Percentiles rank a stretch among this genome's conserved stretches.
Conservation (phyloP, 345 rosid genomes). For the Sisymbrium irio region DNA sequence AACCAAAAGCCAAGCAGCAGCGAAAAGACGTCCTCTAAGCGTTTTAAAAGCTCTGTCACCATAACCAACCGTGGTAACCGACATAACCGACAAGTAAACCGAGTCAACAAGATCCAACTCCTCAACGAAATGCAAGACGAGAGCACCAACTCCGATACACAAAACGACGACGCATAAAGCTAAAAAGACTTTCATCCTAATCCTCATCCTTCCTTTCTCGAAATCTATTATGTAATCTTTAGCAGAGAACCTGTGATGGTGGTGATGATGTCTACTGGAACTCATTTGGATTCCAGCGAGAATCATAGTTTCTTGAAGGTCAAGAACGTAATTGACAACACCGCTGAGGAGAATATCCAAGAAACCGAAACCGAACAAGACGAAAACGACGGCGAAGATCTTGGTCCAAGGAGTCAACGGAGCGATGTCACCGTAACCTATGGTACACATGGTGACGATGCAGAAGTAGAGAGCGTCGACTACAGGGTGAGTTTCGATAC, state of each 20-base stretch:
- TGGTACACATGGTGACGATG: conserved; percentile 81
- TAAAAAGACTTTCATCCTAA: conserved; percentile 64
- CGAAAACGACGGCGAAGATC: conserved; percentile 64
- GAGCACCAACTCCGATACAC: conserved; percentile 55
- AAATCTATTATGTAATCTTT: conserved; percentile 57
- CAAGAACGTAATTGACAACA: conserved; percentile 60
- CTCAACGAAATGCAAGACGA: conserved; percentile 56
- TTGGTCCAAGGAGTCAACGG: conserved; percentile 62
- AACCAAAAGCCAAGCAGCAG: conserved; percentile 63
- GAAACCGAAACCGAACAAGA: conserved; percentile 69
- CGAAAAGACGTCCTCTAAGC: conserved; percentile 58
- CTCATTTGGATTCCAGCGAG: conserved; percentile 44
- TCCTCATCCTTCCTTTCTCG: conserved; percentile 79
- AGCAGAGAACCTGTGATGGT: conserved; percentile 39
- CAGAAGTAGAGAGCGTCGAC: conserved; percentile 81
- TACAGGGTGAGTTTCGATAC: conserved; percentile 73
- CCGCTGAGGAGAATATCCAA: conserved; percentile 64
- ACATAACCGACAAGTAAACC: conserved; percentile 73
- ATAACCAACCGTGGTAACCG: conserved; percentile 77
- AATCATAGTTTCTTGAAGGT: conserved; percentile 62
- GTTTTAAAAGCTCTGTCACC: conserved; percentile 70
- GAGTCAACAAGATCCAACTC: conserved; percentile 56
- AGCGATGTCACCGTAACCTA: conserved; percentile 80
- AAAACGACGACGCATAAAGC: conserved; percentile 68
- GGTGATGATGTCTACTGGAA: not conserved